Conservation (phyloP, 192 early-diverging fungal genomes). For the Coemansia sp. region DNA sequence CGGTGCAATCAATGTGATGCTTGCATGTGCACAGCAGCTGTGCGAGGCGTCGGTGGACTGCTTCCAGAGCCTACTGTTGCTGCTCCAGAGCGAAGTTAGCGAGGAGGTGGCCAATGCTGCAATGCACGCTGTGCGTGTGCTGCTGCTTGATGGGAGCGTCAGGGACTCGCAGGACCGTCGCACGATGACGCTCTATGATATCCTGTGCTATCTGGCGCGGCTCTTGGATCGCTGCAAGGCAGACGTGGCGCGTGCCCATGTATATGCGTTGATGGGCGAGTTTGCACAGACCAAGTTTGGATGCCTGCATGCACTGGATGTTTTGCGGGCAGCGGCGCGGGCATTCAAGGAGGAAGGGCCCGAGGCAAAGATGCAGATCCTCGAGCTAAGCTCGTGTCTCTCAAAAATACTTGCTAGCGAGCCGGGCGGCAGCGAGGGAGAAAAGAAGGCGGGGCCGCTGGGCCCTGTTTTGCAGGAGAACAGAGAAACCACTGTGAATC, state of each 20-base stretch:
- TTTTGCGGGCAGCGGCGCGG: conserved; percentile 73
- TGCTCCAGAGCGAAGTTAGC: conserved; percentile 21
- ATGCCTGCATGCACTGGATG: conserved; percentile 67
- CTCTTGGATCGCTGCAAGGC: conserved; percentile 12
- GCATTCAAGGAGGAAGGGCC: conserved; percentile 52
- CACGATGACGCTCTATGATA: conserved; percentile 44
- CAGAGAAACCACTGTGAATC: conserved; percentile 10
- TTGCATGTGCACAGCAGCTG: conserved; percentile 45
- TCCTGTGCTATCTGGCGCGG: conserved; percentile 30
- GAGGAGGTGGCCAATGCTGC: conserved; percentile 14
- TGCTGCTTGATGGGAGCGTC: conserved; percentile 41
- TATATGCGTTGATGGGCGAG: conserved; percentile 85
- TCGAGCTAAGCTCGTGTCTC: conserved; percentile 65
- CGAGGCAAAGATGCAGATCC: conserved; percentile 74
- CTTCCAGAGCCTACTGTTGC: conserved; percentile 37
- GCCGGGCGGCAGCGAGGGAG: neutral
- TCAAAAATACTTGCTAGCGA: neutral
- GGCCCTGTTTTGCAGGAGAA: conserved; percentile 6
- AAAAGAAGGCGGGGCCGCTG: neutral
- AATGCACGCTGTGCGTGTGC: conserved; percentile 25
- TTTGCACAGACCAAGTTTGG: conserved; percentile 61
- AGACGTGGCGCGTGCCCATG: conserved; percentile 69
- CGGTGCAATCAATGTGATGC: conserved; percentile 27
- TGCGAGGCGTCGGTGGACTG: conserved; percentile 44
- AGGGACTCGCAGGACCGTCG: conserved; percentile 29